Evolutionary conservation across 1,139 yeast genomes (phyloP), one percentile per base, ranked within the genome.

Genomic region (Citeromyces siamensis): DNA sequence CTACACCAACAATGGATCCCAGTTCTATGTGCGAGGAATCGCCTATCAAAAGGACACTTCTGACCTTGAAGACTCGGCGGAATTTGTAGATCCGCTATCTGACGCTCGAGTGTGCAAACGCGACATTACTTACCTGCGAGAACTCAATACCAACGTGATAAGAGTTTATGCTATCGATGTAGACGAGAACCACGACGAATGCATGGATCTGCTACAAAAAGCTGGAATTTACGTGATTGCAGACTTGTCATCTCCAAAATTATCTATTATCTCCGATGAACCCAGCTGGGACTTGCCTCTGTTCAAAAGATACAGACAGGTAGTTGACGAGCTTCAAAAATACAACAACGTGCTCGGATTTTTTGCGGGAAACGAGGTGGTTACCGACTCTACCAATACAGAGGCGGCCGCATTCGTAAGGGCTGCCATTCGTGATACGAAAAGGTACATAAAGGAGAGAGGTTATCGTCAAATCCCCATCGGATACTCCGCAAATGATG

Each of bases 291-390:
- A 69, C 51, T 56, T 71, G 37, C 70, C 73, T 37, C 68, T 85
- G 36, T 81, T 75, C 60, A 69, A 75, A 48, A 67, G 83, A 50
- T 78, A 76, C 58, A 68, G 78, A 39, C 72, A 83, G 19, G 81
- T 86, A 14, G 74, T 85, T 37, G 83, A 78, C 49, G 67, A 65
- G 43, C 74, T 85, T 66, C 74, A 83, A 39, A 52, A 64, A 40
- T 85, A 80, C 59, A 67, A 78, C 52, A 85, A 85, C 60, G 76
- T 83, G 26, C 66, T 85, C 41, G 95, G 94, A 10, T 84, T 81
- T 64, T 84, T 84, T 50, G 95, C 95, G 36, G 95, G 86, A 47
- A 85, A 85, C 55, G 95, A 85, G 63, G 95, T 85, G 42, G 76
- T 83, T 55, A 81, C 85, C 57, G 81, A 77, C 55, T 66, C 59